Percentiles rank a stretch among this genome's conserved stretches.
These are phyloP conservation scores for Eragrostis nindensis DNA, from an alignment of 176 grass and related monocot species.

Conservation along the genomic window DNA sequence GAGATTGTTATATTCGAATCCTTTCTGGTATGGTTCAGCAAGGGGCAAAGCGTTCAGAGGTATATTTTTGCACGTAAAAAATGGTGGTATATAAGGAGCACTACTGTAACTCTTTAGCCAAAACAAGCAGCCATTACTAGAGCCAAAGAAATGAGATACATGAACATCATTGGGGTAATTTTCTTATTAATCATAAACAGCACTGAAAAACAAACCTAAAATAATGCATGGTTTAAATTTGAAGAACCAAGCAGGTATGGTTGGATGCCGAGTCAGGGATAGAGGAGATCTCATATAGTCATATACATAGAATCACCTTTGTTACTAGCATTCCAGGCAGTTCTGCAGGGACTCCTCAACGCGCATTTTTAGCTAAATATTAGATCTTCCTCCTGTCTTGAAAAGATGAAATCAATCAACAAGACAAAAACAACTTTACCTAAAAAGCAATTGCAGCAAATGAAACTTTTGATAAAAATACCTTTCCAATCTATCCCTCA, in stretches of 20 bases:
- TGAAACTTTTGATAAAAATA: neutral
- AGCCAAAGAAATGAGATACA: neutral
- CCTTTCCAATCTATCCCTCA: neutral
- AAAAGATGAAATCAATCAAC: neutral
- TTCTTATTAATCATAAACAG: neutral
- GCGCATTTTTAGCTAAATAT: neutral
- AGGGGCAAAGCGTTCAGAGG: neutral
- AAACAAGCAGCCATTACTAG: neutral
- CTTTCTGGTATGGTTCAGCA: neutral
- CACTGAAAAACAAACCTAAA: neutral
- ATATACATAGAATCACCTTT: conserved; percentile 19
- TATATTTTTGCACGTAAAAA: neutral
- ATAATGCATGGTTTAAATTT: neutral
- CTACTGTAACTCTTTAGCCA: neutral
- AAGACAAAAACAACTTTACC: neutral
- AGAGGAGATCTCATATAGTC: neutral
- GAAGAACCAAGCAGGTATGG: neutral
- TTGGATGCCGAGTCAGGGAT: neutral
- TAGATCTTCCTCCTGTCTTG: neutral
- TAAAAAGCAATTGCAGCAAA: neutral
- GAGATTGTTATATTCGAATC: neutral
- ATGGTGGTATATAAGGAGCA: neutral
- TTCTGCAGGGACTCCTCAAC: conserved; percentile 6
- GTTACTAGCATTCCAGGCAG: neutral
- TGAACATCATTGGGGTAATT: neutral